A percentile compares a stretch with the other conserved stretches of the same genome.
Conservation (phyloP, 2,329 filamentous ascomycete genomes). For the Botrytis medusae region DNA sequence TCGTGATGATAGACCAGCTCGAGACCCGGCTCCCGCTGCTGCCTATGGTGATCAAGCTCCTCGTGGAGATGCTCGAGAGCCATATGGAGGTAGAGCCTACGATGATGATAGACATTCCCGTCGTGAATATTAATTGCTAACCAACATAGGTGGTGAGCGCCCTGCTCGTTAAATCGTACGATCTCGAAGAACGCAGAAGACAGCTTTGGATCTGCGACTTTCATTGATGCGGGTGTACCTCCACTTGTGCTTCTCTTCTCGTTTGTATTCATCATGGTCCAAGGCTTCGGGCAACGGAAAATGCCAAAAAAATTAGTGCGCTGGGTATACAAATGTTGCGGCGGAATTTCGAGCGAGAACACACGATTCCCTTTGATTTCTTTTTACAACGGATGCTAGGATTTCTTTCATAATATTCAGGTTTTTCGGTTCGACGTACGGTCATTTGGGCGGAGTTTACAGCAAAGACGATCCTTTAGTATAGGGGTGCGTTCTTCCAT, state of each 20-base stretch:
- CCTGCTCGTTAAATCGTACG: constrained; percentile 42
- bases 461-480: constrained; percentile 34
- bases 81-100: constrained; percentile 46
- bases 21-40: constrained; percentile 43
- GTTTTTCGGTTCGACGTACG: constrained; percentile 39
- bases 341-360: constrained; percentile 33
- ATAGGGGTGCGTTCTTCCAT: constrained; percentile 37
- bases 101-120: constrained; percentile 40
- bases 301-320: constrained; percentile 33
- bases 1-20: constrained; percentile 50
- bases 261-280: constrained; percentile 40
- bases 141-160: constrained; percentile 41
- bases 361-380: constrained; percentile 34
- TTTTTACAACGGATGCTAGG: constrained; percentile 36
- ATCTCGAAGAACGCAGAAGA: constrained; percentile 38
- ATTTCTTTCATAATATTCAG: constrained; percentile 39
- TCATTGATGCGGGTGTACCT: constrained; percentile 41
- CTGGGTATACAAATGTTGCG: constrained; percentile 34
- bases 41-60: constrained; percentile 46
- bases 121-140: constrained; percentile 42
- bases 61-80: constrained; percentile 46
- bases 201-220: constrained; percentile 41
- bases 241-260: constrained; percentile 38
- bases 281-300: constrained; percentile 41
- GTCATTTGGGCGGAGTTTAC: constrained; percentile 38